Evolutionary conservation across 2,329 filamentous ascomycete species (phyloP).

Genomic region (Dactylellina cionopaga): DNA sequence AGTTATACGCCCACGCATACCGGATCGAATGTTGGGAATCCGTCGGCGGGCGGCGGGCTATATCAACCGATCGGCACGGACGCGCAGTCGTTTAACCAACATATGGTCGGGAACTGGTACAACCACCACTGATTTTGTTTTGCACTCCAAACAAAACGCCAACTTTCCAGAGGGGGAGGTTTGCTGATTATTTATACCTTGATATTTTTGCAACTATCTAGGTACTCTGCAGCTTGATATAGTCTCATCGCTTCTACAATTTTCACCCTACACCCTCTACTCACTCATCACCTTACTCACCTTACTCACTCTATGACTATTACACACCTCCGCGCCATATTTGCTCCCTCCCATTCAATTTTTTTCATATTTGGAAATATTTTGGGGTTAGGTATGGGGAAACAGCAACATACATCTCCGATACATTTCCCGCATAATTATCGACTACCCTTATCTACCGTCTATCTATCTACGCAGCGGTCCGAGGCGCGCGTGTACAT

Average conservation of each 20-base stretch:
- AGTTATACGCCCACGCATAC: slow-evolving; percentile 18
- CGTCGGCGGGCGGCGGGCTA: slow-evolving; percentile 37
- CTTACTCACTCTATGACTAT: too few species aligned
- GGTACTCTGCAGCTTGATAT: too few species aligned
- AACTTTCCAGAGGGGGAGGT: slow-evolving; percentile 4
- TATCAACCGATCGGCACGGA: slow-evolving; percentile 43
- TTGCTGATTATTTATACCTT: slow-evolving; percentile 26
- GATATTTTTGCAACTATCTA: slow-evolving; percentile 25
- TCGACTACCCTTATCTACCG: background rate
- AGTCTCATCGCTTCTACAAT: too few species aligned
- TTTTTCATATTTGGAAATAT: too few species aligned
- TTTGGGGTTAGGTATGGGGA: too few species aligned
- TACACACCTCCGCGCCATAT: slow-evolving; percentile 18
- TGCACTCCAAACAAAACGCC: slow-evolving; percentile 4
- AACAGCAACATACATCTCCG: slow-evolving; percentile 19
- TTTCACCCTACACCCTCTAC: too few species aligned
- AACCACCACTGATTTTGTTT: slow-evolving; percentile 35
- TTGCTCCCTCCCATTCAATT: background rate
- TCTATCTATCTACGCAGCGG: slow-evolving; percentile 42
- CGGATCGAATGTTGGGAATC: slow-evolving; percentile 34
- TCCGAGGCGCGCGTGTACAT: slow-evolving; percentile 51
- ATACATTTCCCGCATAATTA: slow-evolving; percentile 24
- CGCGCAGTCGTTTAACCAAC: slow-evolving; percentile 50
- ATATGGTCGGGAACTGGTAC: slow-evolving; percentile 52
- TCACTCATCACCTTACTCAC: too few species aligned